Conservation (phyloP, 2,329 filamentous ascomycete species). For the Neofusicoccum cordaticola region DNA sequence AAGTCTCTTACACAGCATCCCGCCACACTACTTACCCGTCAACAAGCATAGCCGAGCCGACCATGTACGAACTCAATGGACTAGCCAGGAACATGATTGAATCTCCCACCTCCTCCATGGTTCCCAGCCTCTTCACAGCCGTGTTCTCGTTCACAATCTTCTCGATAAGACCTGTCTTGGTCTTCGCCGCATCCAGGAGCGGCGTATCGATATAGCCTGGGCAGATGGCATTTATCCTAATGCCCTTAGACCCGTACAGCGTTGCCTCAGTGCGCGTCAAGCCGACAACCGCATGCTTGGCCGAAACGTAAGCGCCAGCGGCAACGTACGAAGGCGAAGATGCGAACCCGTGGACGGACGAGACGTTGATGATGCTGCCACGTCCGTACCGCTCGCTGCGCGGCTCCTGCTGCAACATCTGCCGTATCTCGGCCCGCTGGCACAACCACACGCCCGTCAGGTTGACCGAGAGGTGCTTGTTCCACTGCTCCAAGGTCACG, state of each 20-base stretch:
- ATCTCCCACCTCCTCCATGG: slow-evolving; percentile 52
- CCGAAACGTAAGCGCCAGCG: slow-evolving; percentile 47
- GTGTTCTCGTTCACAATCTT: slow-evolving; percentile 29
- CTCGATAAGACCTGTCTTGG: background rate
- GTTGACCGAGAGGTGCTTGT: slow-evolving; percentile 52
- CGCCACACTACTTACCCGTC: slow-evolving; percentile 33
- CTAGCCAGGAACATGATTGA: slow-evolving; percentile 48
- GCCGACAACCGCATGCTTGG: slow-evolving; percentile 56
- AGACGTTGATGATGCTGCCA: slow-evolving; percentile 55
- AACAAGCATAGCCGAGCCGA: slow-evolving; percentile 43
- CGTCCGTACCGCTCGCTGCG: slow-evolving; percentile 31
- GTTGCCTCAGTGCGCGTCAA: slow-evolving; percentile 55
- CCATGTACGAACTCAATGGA: slow-evolving; percentile 50
- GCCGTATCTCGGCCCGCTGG: slow-evolving; percentile 51
- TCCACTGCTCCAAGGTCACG: slow-evolving; percentile 48
- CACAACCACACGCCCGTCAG: slow-evolving; percentile 58
- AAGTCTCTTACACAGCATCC: background rate
- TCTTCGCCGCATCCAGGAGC: slow-evolving; percentile 20
- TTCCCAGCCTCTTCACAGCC: slow-evolving; percentile 43
- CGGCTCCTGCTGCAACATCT: slow-evolving; percentile 52
- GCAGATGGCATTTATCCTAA: slow-evolving; percentile 62
- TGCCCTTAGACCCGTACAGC: slow-evolving; percentile 50
- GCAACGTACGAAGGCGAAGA: slow-evolving; percentile 29
- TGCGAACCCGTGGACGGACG: slow-evolving; percentile 52
- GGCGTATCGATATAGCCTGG: slow-evolving; percentile 50